These are phyloP conservation scores for Monilinia aucupariae DNA, from an alignment of 2,329 filamentous ascomycete genomes.

Conservation along the genomic window DNA sequence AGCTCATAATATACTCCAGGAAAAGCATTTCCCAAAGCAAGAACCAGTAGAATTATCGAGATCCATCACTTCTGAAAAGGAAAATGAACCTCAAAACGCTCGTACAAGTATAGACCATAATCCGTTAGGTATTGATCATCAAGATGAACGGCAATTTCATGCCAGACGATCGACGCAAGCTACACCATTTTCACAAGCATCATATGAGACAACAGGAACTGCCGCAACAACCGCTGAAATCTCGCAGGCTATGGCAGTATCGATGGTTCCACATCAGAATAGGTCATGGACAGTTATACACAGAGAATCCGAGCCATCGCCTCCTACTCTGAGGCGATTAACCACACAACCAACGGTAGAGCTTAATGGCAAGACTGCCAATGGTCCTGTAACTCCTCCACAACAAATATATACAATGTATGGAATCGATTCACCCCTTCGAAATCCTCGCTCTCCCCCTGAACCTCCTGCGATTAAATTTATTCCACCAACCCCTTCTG, in stretches of 20 bases:
- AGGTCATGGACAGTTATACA: slow-evolving; percentile 40
- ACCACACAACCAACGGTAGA: slow-evolving; percentile 21
- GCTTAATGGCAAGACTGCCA: slow-evolving; percentile 37
- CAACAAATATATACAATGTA: slow-evolving; percentile 45
- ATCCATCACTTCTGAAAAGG: slow-evolving; percentile 19
- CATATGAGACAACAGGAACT: slow-evolving; percentile 55
- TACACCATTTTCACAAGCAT: slow-evolving; percentile 58
- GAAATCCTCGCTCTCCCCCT: slow-evolving; percentile 57
- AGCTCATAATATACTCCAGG: slow-evolving; percentile 43
- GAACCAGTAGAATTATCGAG: slow-evolving; percentile 14
- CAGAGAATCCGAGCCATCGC: slow-evolving; percentile 1
- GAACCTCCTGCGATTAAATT: slow-evolving; percentile 54
- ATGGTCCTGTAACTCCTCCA: slow-evolving; percentile 47
- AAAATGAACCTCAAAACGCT: slow-evolving; percentile 19
- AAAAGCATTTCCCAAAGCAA: slow-evolving; percentile 20
- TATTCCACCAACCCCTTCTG: slow-evolving; percentile 58
- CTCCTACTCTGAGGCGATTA: slow-evolving; percentile 15
- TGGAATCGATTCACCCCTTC: slow-evolving; percentile 55
- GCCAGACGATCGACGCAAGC: slow-evolving; percentile 49
- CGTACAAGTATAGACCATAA: slow-evolving; percentile 44
- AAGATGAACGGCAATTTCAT: slow-evolving; percentile 35
- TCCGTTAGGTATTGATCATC: slow-evolving; percentile 38
- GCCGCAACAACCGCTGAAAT: slow-evolving; percentile 48
- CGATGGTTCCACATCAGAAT: slow-evolving; percentile 59
- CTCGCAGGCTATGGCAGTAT: slow-evolving; percentile 57